These are phyloP conservation scores for Eragrostis curvula DNA, from an alignment of 176 grass and related monocot genomes.

Conservation along the genomic window DNA sequence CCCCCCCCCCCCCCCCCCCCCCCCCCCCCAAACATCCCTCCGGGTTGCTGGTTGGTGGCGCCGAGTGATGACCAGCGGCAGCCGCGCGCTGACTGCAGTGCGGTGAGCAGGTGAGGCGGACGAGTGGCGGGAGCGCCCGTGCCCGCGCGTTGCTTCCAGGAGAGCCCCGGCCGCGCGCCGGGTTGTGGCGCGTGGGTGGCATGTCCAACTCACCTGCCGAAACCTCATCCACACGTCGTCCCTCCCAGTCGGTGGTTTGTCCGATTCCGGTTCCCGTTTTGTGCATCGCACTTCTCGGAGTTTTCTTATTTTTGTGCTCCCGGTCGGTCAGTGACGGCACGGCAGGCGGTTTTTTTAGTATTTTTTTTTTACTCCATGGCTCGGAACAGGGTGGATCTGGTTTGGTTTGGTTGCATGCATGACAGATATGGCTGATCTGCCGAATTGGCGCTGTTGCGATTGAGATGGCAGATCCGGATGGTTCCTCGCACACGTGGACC, in stretches of 20 bases:
- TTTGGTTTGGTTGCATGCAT: not conserved
- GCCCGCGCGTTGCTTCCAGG: slow-evolving; percentile 25
- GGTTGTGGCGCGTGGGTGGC: slow-evolving; percentile 35
- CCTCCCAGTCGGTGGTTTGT: slow-evolving; percentile 34
- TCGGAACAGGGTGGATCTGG: slow-evolving; percentile 10
- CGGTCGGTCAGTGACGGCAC: not conserved
- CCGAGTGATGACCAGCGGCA: not conserved
- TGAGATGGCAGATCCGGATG: slow-evolving; percentile 10
- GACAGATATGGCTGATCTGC: slow-evolving; percentile 35
- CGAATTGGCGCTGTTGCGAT: slow-evolving; percentile 35
- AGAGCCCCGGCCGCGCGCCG: not conserved
- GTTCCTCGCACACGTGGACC: slow-evolving; percentile 6
- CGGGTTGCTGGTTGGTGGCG: slow-evolving; percentile 16
- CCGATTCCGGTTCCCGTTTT: slow-evolving; percentile 14
- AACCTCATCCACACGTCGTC: not conserved
- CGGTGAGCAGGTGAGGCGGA: not conserved
- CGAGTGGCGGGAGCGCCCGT: not conserved
- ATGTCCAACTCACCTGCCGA: slow-evolving; percentile 40
- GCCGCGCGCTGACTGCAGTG: not conserved
- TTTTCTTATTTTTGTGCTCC: not conserved
- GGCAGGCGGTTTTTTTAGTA: not conserved
- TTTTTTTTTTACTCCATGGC: slow-evolving; percentile 12
- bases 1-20: too few species aligned
- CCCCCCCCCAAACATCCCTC: too few species aligned
- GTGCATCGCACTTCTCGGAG: slow-evolving; percentile 14